Base-by-base conservation (phyloP, 768 basidiomycete genomes). In the Holtermanniella nyarrowii region DNA sequence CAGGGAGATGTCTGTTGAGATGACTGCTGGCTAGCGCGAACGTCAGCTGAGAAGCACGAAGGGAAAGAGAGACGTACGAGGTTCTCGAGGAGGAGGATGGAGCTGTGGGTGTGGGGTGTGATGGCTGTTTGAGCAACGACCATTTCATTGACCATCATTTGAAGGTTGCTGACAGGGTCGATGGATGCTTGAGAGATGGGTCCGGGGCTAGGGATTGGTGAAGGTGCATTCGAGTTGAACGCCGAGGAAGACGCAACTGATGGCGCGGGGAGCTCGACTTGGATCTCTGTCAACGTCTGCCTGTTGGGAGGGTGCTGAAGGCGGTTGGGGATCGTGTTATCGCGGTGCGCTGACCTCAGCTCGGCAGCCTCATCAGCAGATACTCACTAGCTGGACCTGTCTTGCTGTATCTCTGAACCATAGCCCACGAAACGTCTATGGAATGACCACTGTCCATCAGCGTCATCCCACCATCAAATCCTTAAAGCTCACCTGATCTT, bases 361-460 rank as follows among this genome's bases (percentile, higher is more conserved):
- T n/a, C 16, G 31, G 10, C 31, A n/a, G 12, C 22, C 22, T 13
- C n/a, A 7, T 42, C 11, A n/a, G n/a, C n/a, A 14, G n/a, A 22
- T n/a, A 48, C 60, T 51, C 26, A 61, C 58, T 46, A 4, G 51
- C 4, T n/a, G 46, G 46, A 31, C 56, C 53, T 22, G 58, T 48
- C 27, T 53, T 60, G 3, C 58, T 43, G 42, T 62, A 58, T 22
- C 60, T 46, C 49, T 67, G 65, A 12, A 59, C 56, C 26, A 67
- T 46, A 2, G 65, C 60, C 65, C 65, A 67, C 7, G 65, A 64
- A 12, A 67, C 52, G 31, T 67, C 65, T 5, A 67, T 57, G 42
- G 48, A 51, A 48, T 43, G 53, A 16, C 63, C 63, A 16, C 65
- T 67, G 41, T n/a, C n/a, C n/a, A n/a, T n/a, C n/a, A n/a, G n/a